These are phyloP conservation scores for Rhizopogon vesiculosus DNA, from an alignment of 768 basidiomycete genomes.

Conservation along the genomic window DNA sequence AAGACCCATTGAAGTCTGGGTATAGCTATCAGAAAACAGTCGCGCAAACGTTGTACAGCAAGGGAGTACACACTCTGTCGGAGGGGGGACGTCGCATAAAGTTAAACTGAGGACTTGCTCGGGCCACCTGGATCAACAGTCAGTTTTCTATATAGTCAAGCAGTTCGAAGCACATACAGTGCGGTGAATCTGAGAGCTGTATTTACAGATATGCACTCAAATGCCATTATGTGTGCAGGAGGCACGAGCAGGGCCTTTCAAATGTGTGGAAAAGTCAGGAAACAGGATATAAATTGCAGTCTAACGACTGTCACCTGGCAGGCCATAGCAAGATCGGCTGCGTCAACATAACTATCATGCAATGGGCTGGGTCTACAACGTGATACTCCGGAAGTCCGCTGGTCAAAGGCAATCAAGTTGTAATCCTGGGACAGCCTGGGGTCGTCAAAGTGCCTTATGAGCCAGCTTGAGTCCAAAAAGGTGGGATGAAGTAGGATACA, in stretches of 20 bases:
- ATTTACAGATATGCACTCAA: constrained; percentile 55
- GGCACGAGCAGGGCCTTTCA: constrained; percentile 57
- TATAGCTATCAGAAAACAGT: constrained; percentile 1
- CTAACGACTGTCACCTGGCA: constrained; percentile 40
- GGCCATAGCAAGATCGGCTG: constrained; percentile 69
- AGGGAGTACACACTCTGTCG: constrained; percentile 50
- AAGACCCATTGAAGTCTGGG: constrained; percentile 54
- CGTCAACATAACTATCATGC: constrained; percentile 75
- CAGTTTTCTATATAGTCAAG: not conserved
- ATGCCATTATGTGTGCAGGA: constrained; percentile 65
- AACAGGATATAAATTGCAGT: not conserved
- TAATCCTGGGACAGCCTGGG: constrained; percentile 50
- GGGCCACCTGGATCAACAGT: constrained; percentile 48
- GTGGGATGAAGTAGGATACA: constrained; percentile 65
- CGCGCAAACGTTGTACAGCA: not conserved
- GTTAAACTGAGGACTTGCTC: constrained; percentile 66
- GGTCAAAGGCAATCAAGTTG: constrained; percentile 76
- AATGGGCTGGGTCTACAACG: constrained; percentile 44
- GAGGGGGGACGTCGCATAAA: constrained; percentile 63
- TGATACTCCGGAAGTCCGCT: constrained; percentile 59
- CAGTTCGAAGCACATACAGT: constrained; percentile 40
- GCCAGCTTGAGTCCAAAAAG: constrained; percentile 67
- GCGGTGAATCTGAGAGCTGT: constrained; percentile 60
- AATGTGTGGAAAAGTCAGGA: not conserved
- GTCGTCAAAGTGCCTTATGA: constrained; percentile 63